Evolutionary conservation across 2,329 filamentous ascomycete species (phyloP), one percentile per base, ranked within the genome.

Genomic region (Orbilia blumenaviensis): DNA sequence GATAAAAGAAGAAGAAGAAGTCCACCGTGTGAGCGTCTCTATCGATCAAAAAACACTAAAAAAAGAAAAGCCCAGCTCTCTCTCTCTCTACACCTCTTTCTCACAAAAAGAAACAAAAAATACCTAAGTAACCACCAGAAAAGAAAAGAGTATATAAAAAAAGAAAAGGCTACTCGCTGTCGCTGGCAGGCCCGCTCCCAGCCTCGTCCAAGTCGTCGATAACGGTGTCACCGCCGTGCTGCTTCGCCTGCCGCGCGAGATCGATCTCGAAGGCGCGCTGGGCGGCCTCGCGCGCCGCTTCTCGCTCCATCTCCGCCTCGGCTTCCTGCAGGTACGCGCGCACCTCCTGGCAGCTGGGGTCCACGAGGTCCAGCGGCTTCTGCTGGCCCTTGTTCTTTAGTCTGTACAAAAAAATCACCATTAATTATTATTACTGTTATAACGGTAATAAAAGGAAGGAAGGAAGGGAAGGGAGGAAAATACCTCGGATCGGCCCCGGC

Each of bases 361-460:
- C 92, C 66, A 90, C 90, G 77, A 94, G 87, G 83, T 93, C 90
- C 64, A 87, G 81, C 27, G 92, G 87, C 60, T 89, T 92, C 74
- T 93, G 86, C 80, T 90, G 90, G 63, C 88, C 90, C 83, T 90
- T 91, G 85, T 94, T 94, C 82, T 85, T 84, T 84, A 88, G 85
- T 78, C 85, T 85, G 50, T 21, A 21, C 29, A n/a, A n/a, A n/a
- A n/a, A n/a, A n/a, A n/a, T n/a, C 5, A 12, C 16, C 2, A n/a
- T 56, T 23, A 52, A 9, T 5, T 50, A 21, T 54, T 12, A 18
- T 5, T 54, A 54, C 23, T 10, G 6, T 27, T 42, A 29, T 56
- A 6, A 41, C 23, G 5, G 41, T n/a, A n/a, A n/a, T n/a, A n/a
- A n/a, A n/a, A n/a, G n/a, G n/a, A n/a, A n/a, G n/a, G n/a, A n/a